phyloP scores from a whole-genome alignment of 495 filamentous ascomycete species.

The Podospora appendiculata region DNA sequence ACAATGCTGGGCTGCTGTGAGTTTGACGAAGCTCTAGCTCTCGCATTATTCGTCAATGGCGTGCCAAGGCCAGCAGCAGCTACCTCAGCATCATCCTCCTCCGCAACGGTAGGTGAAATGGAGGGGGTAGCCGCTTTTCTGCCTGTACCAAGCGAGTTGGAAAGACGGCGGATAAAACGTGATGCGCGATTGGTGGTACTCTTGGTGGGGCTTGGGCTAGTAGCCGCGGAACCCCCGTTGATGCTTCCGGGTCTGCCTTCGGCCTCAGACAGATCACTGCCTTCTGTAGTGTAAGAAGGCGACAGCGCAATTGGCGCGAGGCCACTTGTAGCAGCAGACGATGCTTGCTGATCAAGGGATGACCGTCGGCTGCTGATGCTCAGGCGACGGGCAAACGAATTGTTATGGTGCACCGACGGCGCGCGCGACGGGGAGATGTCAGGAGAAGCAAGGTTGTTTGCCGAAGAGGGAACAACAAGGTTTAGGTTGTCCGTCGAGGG shows the following conservation, averaged over 20 bases:
- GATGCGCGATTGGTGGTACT: constrained; percentile 55
- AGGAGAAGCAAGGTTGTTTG: constrained; percentile 19
- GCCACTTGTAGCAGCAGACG: constrained; percentile 3
- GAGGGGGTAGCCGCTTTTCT: constrained; percentile 49
- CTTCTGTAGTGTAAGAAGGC: constrained; percentile 24
- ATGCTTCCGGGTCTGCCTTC: constrained; percentile 13
- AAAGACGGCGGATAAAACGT: constrained; percentile 75
- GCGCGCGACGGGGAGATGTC: constrained; percentile 33
- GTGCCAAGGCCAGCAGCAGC: constrained; percentile 22
- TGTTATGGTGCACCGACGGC: constrained; percentile 28
- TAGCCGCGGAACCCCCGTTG: constrained; percentile 2
- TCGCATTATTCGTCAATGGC: not conserved
- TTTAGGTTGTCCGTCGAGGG: constrained; percentile 32
- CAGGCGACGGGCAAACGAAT: constrained; percentile 28
- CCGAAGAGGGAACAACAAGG: constrained; percentile 15
- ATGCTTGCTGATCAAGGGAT: constrained; percentile 24
- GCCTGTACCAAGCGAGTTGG: constrained; percentile 52
- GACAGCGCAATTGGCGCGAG: constrained; percentile 10
- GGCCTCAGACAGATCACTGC: constrained; percentile 21
- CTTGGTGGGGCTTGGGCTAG: constrained; percentile 41
- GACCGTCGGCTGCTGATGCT: constrained; percentile 40
- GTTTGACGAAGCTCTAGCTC: constrained; percentile 2
- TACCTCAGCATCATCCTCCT: constrained; percentile 48
- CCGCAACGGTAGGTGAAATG: constrained; percentile 54
- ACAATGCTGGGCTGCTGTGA: constrained; percentile 36